Base-by-base conservation (phyloP, 768 basidiomycete species). In the Tricholoma furcatifolium region DNA sequence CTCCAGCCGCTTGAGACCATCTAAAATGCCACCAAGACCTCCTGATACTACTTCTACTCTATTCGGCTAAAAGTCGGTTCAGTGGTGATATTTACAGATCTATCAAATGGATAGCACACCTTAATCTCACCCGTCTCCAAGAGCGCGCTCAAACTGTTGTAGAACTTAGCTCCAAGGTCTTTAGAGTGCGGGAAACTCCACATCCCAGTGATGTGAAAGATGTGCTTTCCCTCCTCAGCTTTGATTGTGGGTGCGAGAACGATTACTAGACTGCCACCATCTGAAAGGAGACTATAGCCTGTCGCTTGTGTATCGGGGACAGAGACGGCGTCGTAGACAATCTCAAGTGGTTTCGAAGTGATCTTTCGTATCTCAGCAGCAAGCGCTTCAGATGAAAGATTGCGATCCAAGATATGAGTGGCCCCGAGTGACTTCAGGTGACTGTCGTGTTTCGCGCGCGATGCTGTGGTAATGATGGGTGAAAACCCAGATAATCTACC, bases 31-130 rank as follows among this genome's bases (percentile, higher is more conserved):
- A 7, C 59, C 51, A 1, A 80, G 63, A 2, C 79, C 79, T 24
- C 63, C 58, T 0, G 71, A 67, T 10, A 80, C 60, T n/a, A 77
- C 62, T 57, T 80, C 72, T 4, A 70, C 54, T n/a, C 65, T 62
- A 53, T 70, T 70, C 0, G 79, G 75, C 76, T 74, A 40, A 5
- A 30, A 18, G n/a, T 7, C 14, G 3, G 6, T 32, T 11, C 17
- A 14, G 31, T 5, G n/a, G 2, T 30, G 23, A 5, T 15, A 5
- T 5, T 14, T 14, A 7, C 24, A 4, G 3, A 42, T 14, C 36
- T 15, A 45, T 21, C 24, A 5, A 34, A 30, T 21, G 17, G 34
- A 14, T 36, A 1, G 20, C 30, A 38, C 34, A 56, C 50, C 51
- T 49, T 52, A 17, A 56, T 51, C 5, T 48, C 42, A 17, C 51